Conservation (phyloP, 257 asterid species). For the Solanum tarijense region DNA sequence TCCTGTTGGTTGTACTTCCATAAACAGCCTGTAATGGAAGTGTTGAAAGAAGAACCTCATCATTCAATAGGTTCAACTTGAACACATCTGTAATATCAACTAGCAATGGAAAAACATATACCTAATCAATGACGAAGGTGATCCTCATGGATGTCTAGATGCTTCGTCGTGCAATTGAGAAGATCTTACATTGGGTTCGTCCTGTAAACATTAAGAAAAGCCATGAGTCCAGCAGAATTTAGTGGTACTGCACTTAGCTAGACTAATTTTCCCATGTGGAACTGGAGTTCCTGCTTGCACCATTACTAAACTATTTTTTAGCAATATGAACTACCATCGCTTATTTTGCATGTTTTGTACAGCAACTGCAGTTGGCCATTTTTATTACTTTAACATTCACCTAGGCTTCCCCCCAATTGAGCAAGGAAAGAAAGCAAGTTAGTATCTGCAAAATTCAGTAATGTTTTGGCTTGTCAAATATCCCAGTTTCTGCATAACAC, state of each 20-base stretch:
- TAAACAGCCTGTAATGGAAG: neutral
- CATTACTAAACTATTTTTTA: neutral
- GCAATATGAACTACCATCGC: neutral
- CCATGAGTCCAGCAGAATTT: neutral
- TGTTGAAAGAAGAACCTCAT: neutral
- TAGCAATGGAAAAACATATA: neutral
- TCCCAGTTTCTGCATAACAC: neutral
- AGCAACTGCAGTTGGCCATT: neutral
- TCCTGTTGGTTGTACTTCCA: neutral
- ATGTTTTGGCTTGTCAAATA: neutral
- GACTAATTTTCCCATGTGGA: neutral
- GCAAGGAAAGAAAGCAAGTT: neutral
- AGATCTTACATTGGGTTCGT: conserved; percentile 70
- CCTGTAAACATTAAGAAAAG: conserved; percentile 32
- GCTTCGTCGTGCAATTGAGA: conserved; percentile 77
- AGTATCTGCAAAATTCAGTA: neutral
- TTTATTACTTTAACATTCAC: neutral
- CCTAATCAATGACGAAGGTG: conserved; percentile 9
- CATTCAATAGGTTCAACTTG: neutral
- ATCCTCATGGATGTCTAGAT: conserved; percentile 59
- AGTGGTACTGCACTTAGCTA: neutral
- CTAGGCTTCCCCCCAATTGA: neutral
- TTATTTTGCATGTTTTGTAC: neutral
- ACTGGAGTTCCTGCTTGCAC: neutral
- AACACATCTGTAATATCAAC: neutral